Conservation (phyloP, 768 basidiomycete species). For the Kwoniella heveanensis region DNA sequence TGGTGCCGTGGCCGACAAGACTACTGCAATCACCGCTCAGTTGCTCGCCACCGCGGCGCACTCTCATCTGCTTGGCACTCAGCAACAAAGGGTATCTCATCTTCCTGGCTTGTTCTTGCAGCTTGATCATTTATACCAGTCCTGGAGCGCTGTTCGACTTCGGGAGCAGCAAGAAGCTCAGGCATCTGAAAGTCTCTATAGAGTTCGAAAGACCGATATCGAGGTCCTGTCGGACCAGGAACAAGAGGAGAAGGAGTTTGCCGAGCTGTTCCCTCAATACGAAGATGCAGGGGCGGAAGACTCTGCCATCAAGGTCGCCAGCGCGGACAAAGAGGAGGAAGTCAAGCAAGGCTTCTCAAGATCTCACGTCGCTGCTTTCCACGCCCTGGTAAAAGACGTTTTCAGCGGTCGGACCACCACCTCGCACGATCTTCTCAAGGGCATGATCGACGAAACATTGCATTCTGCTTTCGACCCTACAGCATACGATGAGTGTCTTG, state of each 20-base stretch:
- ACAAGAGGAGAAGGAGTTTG: conserved; percentile 79
- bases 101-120: conserved; percentile 58
- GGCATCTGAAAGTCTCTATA: conserved; percentile 75
- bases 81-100: conserved; percentile 16
- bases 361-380: conserved; percentile 30
- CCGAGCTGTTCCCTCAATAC: conserved; percentile 71
- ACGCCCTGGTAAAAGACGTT: conserved; percentile 28
- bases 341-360: conserved; percentile 14
- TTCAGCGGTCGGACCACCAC: conserved; percentile 8
- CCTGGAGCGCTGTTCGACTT: conserved; percentile 81
- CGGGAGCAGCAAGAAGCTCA: conserved; percentile 68
- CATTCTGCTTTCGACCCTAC: conserved; percentile 25
- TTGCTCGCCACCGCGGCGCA: conserved; percentile 27
- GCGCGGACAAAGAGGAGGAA: conserved; percentile 48
- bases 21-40: conserved; percentile 24
- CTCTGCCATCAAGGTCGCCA: conserved; percentile 25
- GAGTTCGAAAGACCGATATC: conserved; percentile 63
- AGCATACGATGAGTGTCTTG: conserved; percentile 34
- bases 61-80: conserved; percentile 7
- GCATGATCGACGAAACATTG: conserved; percentile 18
- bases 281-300: conserved; percentile 53
- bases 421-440: conserved; percentile 9
- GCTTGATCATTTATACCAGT: conserved; percentile 72
- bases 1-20: conserved; percentile 8
- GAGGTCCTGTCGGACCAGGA: conserved; percentile 69